phyloP scores from a whole-genome alignment of 2,329 filamentous ascomycete species.

The Fusarium aywerte region DNA sequence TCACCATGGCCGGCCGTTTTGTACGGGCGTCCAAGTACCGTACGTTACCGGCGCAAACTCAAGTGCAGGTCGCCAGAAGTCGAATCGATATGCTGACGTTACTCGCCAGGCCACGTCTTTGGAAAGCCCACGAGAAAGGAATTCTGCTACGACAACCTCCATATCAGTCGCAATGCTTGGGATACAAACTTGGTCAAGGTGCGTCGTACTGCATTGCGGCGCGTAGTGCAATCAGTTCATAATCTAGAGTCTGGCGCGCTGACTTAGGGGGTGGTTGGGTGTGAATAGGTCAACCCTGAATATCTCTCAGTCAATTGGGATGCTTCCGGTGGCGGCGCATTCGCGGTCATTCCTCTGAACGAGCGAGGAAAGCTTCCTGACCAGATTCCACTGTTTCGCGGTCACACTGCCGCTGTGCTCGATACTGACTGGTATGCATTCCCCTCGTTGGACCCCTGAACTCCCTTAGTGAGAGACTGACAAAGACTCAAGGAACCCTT shows the following conservation, averaged over 20 bases:
- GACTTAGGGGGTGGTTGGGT: constrained; percentile 41
- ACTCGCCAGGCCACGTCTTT: constrained; percentile 88
- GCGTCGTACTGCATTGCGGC: constrained; percentile 73
- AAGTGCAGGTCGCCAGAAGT: constrained; percentile 29
- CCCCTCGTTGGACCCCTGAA: constrained; percentile 19
- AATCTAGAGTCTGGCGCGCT: constrained; percentile 37
- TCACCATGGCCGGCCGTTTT: constrained; percentile 70
- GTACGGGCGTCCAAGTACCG: constrained; percentile 76
- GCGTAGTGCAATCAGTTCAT: constrained; percentile 27
- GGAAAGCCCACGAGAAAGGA: constrained; percentile 96
- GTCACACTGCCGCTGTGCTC: constrained; percentile 93
- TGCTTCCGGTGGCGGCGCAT: constrained; percentile 92
- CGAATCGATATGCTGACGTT: constrained; percentile 43
- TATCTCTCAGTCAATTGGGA: constrained; percentile 99
- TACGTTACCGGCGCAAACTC: constrained; percentile 57
- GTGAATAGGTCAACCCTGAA: constrained; percentile 84
- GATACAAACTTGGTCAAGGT: constrained; percentile 99
- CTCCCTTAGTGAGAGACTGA: constrained; percentile 22
- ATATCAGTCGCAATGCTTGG: constrained; percentile 98
- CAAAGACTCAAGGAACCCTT: constrained; percentile 77
- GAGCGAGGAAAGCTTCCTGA: constrained; percentile 93
- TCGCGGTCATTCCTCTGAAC: constrained; percentile 91
- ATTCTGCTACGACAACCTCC: constrained; percentile 97
- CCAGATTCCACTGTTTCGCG: constrained; percentile 92
- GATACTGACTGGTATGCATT: constrained; percentile 90